Percentiles rank a stretch among this genome's conserved stretches.
phyloP scores from a whole-genome alignment of 148 eudicot species.

The Chenopodium berlandieri region DNA sequence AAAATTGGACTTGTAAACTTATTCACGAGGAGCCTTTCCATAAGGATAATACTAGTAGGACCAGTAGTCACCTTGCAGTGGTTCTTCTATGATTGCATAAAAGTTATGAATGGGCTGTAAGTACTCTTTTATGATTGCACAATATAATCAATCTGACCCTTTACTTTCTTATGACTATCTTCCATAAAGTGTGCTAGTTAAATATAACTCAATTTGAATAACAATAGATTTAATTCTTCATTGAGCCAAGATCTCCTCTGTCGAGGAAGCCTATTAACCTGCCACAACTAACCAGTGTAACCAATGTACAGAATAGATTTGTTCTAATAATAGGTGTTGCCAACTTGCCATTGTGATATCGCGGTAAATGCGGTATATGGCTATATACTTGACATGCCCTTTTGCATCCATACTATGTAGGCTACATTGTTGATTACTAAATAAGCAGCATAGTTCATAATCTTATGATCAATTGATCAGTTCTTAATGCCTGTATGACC shows the following conservation, averaged over 20 bases:
- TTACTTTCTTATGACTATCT: not conserved
- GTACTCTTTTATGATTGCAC: conserved; percentile 32
- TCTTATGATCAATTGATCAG: not conserved
- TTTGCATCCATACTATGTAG: not conserved
- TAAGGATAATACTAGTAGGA: conserved; percentile 31
- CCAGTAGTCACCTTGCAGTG: conserved; percentile 37
- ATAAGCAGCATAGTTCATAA: not conserved
- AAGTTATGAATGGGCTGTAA: conserved; percentile 30
- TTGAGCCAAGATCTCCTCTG: not conserved
- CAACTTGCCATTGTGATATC: not conserved
- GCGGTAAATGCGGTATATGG: too few relatives aligned
- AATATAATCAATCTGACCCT: not conserved
- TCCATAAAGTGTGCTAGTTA: not conserved
- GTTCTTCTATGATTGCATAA: conserved; percentile 36
- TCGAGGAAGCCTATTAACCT: not conserved
- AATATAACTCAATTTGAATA: not conserved
- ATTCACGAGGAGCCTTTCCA: conserved; percentile 33
- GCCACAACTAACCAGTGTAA: not conserved
- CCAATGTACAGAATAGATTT: not conserved
- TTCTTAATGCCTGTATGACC: not conserved
- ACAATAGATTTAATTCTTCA: not conserved
- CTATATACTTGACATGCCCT: not conserved
- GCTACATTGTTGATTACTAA: not conserved
- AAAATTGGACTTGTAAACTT: conserved; percentile 31
- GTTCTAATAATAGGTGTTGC: not conserved